These are phyloP conservation scores for Dendrobium nobile DNA, from an alignment of 106 monocot genomes.

Conservation along the genomic window DNA sequence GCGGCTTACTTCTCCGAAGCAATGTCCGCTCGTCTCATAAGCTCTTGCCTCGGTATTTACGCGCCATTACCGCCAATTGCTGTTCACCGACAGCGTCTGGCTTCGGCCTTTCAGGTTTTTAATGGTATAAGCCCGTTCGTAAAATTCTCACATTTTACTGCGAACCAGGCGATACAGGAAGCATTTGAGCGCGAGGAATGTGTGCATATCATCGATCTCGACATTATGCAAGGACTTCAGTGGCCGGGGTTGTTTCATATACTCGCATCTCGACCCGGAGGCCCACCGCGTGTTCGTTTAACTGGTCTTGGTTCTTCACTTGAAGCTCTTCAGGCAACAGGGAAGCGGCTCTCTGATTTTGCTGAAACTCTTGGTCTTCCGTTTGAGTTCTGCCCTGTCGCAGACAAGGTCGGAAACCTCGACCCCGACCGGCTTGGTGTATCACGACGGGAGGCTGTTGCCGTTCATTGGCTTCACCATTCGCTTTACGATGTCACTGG, in stretches of 20 bases:
- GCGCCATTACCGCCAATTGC: slow-evolving; percentile 51
- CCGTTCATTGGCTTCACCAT: slow-evolving; percentile 94
- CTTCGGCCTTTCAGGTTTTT: slow-evolving; percentile 88
- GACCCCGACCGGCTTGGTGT: slow-evolving; percentile 69
- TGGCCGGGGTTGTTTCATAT: slow-evolving; percentile 95
- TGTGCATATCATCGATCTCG: slow-evolving; percentile 92
- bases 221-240: slow-evolving; percentile 95
- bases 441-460: slow-evolving; percentile 71
- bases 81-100: slow-evolving; percentile 52
- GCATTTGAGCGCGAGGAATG: slow-evolving; percentile 79
- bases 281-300: slow-evolving; percentile 68
- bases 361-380: slow-evolving; percentile 80
- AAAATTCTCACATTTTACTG: slow-evolving; percentile 96
- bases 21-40: slow-evolving; percentile 85
- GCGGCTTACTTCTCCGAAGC: slow-evolving; percentile 98
- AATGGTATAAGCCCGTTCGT: slow-evolving; percentile 91
- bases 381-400: slow-evolving; percentile 78
- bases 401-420: slow-evolving; percentile 80
- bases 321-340: slow-evolving; percentile 81
- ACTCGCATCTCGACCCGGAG: slow-evolving; percentile 75
- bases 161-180: slow-evolving; percentile 95
- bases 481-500: slow-evolving; percentile 97
- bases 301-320: slow-evolving; percentile 82
- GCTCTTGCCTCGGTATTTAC: slow-evolving; percentile 83
- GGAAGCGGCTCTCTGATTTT: slow-evolving; percentile 82